phyloP scores from a whole-genome alignment of 345 rosid species.

The Brassica incana region DNA sequence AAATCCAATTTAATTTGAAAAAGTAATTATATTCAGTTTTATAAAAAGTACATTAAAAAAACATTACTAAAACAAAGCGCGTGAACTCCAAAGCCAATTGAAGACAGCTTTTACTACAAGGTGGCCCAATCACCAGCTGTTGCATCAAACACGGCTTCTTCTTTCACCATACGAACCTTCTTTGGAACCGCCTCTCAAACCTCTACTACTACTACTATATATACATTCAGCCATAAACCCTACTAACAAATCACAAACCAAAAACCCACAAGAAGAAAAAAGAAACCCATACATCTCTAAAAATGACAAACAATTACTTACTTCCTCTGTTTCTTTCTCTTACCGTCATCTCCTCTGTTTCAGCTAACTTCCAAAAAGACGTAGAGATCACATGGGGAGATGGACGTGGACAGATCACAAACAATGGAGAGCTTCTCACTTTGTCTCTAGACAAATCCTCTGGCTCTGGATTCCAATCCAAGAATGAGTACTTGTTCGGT shows the following conservation, averaged over 20 bases:
- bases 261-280: background rate
- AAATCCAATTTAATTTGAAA: background rate
- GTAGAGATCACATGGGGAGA: constrained; percentile 41
- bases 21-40: background rate
- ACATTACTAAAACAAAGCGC: constrained; percentile 18
- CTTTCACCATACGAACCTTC: constrained; percentile 27
- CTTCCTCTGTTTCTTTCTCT: constrained; percentile 30
- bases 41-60: background rate
- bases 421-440: constrained; percentile 42
- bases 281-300: background rate
- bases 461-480: constrained; percentile 43
- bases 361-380: constrained; percentile 37
- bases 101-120: constrained; percentile 32
- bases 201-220: constrained; percentile 6
- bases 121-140: constrained; percentile 39
- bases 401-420: constrained; percentile 38
- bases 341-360: constrained; percentile 28
- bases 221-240: constrained; percentile 27
- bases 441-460: constrained; percentile 35
- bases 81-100: constrained; percentile 28
- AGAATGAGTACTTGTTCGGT: constrained; percentile 44
- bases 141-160: constrained; percentile 31
- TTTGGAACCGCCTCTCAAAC: background rate
- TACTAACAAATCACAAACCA: constrained; percentile 8
- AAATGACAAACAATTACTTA: constrained; percentile 21